phyloP scores from a whole-genome alignment of 2,329 filamentous ascomycete genomes.

The Ceratocystis huliohia region DNA sequence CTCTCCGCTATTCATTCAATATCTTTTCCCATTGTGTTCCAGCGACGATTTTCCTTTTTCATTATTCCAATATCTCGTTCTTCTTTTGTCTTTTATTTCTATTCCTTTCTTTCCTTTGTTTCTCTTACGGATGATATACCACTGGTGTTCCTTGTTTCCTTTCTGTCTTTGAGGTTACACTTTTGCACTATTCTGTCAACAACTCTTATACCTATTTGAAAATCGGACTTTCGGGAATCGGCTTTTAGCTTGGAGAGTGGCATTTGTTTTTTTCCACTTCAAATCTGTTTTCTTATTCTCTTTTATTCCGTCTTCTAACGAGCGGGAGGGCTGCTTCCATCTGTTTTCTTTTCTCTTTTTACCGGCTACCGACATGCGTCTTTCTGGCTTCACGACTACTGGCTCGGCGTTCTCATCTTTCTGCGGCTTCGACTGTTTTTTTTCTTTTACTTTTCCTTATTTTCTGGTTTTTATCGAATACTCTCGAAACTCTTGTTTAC shows the following conservation, averaged over 20 bases:
- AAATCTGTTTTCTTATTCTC: constrained; percentile 7
- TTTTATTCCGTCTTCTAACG: constrained; percentile 1
- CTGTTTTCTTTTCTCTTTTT: constrained; percentile 3
- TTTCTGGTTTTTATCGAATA: constrained; percentile 5
- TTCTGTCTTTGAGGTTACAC: constrained; percentile 11
- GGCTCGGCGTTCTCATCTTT: constrained; percentile 16
- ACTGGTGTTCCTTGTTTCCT: constrained; percentile 15
- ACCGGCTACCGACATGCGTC: constrained; percentile 9
- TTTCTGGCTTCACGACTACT: constrained; percentile 12
- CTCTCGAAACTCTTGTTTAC: constrained; percentile 1
- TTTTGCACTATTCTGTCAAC: background rate
- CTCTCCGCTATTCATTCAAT: background rate
- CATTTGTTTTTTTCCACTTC: constrained; percentile 11
- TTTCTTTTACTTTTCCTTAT: background rate
- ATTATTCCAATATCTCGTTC: constrained; percentile 5
- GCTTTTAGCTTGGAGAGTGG: constrained; percentile 14
- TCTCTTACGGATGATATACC: constrained; percentile 14
- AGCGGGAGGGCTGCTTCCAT: constrained; percentile 1
- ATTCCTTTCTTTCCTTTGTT: constrained; percentile 13
- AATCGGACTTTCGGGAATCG: constrained; percentile 14
- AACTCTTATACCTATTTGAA: constrained; percentile 13
- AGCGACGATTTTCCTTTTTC: constrained; percentile 9
- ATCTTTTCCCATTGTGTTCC: constrained; percentile 9
- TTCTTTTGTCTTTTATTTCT: constrained; percentile 12
- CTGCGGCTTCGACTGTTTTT: background rate